phyloP scores from a whole-genome alignment of 345 rosid species.

The Chamaenerion angustifolium region DNA sequence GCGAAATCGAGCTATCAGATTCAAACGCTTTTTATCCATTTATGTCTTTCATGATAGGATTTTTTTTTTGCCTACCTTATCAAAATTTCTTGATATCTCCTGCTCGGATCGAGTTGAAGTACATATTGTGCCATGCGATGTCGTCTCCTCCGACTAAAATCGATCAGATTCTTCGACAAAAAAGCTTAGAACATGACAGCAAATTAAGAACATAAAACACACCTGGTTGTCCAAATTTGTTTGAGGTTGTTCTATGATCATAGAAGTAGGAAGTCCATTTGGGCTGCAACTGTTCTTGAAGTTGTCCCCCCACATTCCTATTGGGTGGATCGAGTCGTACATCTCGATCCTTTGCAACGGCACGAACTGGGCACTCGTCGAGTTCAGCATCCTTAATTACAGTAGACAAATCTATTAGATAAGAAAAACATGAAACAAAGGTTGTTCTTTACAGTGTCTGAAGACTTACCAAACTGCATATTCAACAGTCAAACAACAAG shows the following conservation, averaged over 20 bases:
- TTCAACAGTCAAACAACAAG: too few species aligned
- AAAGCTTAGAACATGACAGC: background rate
- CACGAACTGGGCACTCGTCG: slow-evolving; percentile 64
- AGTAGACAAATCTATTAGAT: background rate
- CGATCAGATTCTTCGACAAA: background rate
- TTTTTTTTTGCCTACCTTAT: slow-evolving; percentile 31
- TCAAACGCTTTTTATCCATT: too few species aligned
- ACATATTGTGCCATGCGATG: slow-evolving; percentile 51
- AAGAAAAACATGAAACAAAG: too few species aligned
- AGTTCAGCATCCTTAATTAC: slow-evolving; percentile 48
- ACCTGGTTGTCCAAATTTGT: slow-evolving; percentile 63
- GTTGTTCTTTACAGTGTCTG: too few species aligned
- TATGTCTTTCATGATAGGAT: too few species aligned
- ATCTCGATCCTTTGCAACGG: slow-evolving; percentile 53
- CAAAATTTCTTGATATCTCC: slow-evolving; percentile 61
- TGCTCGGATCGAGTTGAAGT: slow-evolving; percentile 57
- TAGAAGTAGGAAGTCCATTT: slow-evolving; percentile 23
- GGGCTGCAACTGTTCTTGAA: slow-evolving; percentile 42
- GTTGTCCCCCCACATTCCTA: slow-evolving; percentile 75
- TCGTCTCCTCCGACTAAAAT: slow-evolving; percentile 55
- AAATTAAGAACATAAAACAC: background rate
- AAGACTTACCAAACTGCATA: too few species aligned
- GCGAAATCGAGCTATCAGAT: slow-evolving; percentile 3
- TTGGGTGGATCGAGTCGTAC: slow-evolving; percentile 58
- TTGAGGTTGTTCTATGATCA: slow-evolving; percentile 30